These are phyloP conservation scores for Chlamydomonas schloesseri DNA, from an alignment of 139 green algal species.

Conservation along the genomic window DNA sequence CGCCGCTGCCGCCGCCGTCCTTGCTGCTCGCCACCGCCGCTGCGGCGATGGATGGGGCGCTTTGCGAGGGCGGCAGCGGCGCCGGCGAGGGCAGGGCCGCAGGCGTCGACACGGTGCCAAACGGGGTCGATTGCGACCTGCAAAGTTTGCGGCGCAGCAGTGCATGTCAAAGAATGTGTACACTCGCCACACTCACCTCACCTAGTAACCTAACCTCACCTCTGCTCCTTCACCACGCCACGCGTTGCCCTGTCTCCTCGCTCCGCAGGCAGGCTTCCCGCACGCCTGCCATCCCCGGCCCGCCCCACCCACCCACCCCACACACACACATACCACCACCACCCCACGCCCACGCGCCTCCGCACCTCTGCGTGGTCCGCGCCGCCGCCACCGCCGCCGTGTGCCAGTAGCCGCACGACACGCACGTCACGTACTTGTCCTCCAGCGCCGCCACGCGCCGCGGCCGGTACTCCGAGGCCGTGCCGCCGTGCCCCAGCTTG, in stretches of 20 bases:
- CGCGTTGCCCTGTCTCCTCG: too few species aligned
- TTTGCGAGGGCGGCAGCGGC: background rate
- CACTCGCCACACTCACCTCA: too few species aligned
- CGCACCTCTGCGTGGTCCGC: background rate
- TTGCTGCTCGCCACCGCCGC: background rate
- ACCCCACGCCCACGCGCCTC: background rate
- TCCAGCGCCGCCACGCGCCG: conserved; percentile 62
- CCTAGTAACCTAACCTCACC: too few species aligned
- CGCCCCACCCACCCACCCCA: background rate
- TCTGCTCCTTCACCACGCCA: too few species aligned
- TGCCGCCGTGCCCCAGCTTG: conserved; percentile 86
- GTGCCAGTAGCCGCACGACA: conserved; percentile 94
- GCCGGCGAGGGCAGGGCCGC: background rate
- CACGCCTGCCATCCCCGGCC: too few species aligned
- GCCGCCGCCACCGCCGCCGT: conserved; percentile 79
- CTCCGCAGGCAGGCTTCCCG: too few species aligned
- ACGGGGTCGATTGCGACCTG: background rate
- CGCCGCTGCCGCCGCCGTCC: too few species aligned
- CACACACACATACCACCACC: too few species aligned
- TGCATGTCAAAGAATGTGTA: too few species aligned
- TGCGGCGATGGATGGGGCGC: background rate
- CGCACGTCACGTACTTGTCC: conserved; percentile 60
- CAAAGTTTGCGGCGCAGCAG: too few species aligned
- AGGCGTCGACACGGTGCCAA: background rate
- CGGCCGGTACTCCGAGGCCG: conserved; percentile 6